A percentile compares a stretch with the other conserved stretches of the same genome.
These are phyloP conservation scores for Saccharomyces kudriavzevii DNA, from an alignment of 805 yeast genomes.

Conservation along the genomic window DNA sequence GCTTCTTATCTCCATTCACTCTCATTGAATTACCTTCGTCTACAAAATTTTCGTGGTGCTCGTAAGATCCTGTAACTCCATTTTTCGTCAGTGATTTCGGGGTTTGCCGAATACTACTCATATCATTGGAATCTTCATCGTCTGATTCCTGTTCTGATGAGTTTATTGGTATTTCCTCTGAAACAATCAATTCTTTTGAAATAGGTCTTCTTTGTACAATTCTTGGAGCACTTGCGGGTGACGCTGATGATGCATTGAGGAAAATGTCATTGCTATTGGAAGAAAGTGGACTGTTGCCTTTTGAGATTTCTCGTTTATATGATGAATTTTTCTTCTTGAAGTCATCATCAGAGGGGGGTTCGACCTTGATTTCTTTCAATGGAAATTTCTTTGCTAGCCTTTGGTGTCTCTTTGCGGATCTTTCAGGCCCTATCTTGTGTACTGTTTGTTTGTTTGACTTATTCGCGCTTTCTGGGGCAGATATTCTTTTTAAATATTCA, in stretches of 20 bases:
- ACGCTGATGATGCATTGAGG: neutral
- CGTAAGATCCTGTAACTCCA: neutral
- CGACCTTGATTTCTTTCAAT: neutral
- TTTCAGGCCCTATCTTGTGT: neutral
- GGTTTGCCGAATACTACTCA: neutral
- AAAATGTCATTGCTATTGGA: neutral
- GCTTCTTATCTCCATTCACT: neutral
- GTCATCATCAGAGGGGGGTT: neutral
- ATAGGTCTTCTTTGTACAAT: neutral
- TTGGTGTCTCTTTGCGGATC: neutral
- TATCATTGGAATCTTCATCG: neutral
- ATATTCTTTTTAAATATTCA: conserved; percentile 21
- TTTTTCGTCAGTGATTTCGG: neutral
- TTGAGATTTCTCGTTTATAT: neutral
- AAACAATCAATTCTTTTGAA: neutral
- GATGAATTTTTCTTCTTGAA: neutral
- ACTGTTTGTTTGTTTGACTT: conserved; percentile 4
- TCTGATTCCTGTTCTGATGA: neutral
- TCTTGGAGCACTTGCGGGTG: conserved; percentile 2
- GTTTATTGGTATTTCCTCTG: neutral
- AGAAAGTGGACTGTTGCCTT: neutral
- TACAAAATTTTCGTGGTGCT: neutral
- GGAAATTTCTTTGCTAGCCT: neutral
- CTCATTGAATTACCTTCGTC: neutral
- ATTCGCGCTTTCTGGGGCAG: conserved; percentile 7